phyloP scores from a whole-genome alignment of 2,329 filamentous ascomycete genomes.

The Diaporthe sp. region DNA sequence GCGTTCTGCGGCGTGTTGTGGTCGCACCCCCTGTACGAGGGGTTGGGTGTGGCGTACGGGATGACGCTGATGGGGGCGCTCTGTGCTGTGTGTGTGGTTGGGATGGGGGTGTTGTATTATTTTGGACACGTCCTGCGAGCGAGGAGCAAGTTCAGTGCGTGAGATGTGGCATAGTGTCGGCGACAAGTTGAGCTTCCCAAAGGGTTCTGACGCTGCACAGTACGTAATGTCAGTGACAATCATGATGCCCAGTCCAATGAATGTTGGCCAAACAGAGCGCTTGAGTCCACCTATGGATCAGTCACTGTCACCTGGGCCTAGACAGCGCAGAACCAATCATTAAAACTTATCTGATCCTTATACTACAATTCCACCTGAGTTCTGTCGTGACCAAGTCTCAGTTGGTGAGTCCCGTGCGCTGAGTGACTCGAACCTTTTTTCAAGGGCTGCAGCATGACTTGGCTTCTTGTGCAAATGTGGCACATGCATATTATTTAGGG shows the following conservation, averaged over 20 bases:
- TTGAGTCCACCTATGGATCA: no score
- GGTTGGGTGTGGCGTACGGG: not conserved
- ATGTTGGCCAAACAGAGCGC: no score
- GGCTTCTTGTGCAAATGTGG: not conserved
- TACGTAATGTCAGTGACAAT: no score
- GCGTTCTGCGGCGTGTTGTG: not conserved
- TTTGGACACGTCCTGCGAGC: not conserved
- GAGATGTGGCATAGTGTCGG: no score
- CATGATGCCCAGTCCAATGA: no score
- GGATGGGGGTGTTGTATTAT: not conserved
- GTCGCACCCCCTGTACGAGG: not conserved
- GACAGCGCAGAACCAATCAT: not conserved
- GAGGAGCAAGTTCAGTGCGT: not conserved
- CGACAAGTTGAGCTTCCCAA: no score
- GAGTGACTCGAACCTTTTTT: not conserved
- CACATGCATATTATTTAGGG: not conserved
- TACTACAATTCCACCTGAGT: accelerated
- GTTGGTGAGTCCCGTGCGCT: not conserved
- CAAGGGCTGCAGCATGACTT: not conserved
- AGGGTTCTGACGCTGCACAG: no score
- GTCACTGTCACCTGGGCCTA: no score
- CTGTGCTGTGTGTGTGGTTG: not conserved
- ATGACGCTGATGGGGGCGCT: not conserved
- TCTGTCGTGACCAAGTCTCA: not conserved
- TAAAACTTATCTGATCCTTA: not conserved